Conservation (phyloP, 805 yeast genomes). For the Pichia californica region DNA sequence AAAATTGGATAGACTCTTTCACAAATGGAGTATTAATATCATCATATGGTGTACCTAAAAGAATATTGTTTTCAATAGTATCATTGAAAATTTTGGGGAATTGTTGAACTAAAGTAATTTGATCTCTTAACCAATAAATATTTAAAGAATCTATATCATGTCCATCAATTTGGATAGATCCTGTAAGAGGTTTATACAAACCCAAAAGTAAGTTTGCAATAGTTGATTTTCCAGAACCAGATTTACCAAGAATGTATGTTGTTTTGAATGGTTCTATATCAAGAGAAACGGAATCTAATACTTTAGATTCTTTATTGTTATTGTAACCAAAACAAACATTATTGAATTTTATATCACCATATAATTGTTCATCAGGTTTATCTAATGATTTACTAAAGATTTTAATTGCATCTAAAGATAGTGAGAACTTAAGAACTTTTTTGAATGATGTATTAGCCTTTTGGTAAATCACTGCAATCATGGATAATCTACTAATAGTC, state of each 20-base stretch:
- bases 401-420: slow-evolving; percentile 5
- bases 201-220: slow-evolving; percentile 55
- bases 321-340: slow-evolving; percentile 58
- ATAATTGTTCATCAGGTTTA: slow-evolving; percentile 21
- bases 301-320: slow-evolving; percentile 16
- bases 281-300: slow-evolving; percentile 43
- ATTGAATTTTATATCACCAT: slow-evolving; percentile 48
- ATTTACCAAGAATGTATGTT: slow-evolving; percentile 72
- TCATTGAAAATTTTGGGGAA: slow-evolving; percentile 58
- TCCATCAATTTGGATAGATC: slow-evolving; percentile 56
- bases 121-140: slow-evolving; percentile 47
- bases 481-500: slow-evolving; percentile 47
- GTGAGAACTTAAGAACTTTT: slow-evolving; percentile 40
- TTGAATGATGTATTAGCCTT: slow-evolving; percentile 66
- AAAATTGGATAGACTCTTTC: slow-evolving; percentile 43
- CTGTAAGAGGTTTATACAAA: slow-evolving; percentile 50
- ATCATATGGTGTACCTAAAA: slow-evolving; percentile 17
- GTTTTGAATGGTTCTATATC: slow-evolving; percentile 38
- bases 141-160: slow-evolving; percentile 37
- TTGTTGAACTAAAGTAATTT: slow-evolving; percentile 72
- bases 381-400: slow-evolving; percentile 4
- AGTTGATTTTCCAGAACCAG: slow-evolving; percentile 94
- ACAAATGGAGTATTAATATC: slow-evolving; percentile 24
- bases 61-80: slow-evolving; percentile 56
- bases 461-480: slow-evolving; percentile 54